A percentile compares a stretch with the other conserved stretches of the same genome.
These are phyloP conservation scores for Diversispora eburnea DNA, from an alignment of 192 early-diverging fungal genomes.

Conservation along the genomic window DNA sequence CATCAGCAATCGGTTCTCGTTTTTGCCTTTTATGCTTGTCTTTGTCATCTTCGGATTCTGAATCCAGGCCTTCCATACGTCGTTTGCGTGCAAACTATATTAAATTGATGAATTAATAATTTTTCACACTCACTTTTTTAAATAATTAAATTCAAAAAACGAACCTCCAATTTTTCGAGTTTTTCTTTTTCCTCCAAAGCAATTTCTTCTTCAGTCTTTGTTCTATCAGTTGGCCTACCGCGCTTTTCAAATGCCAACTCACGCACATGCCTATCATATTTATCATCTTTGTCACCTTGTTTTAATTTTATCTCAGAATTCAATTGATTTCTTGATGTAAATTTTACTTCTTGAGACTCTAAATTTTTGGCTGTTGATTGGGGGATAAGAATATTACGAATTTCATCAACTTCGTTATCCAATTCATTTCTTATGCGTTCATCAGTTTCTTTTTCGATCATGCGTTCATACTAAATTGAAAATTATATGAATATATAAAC, in stretches of 20 bases:
- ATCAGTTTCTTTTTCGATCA: constrained; percentile 83
- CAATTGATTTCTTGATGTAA: background rate
- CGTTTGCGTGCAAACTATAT: constrained; percentile 58
- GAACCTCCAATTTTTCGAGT: constrained; percentile 78
- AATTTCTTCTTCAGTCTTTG: constrained; percentile 92
- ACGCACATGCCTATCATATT: constrained; percentile 79
- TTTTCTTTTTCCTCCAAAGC: constrained; percentile 79
- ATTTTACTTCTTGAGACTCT: constrained; percentile 30
- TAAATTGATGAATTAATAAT: background rate
- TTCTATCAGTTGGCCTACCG: constrained; percentile 81
- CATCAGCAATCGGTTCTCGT: constrained; percentile 59
- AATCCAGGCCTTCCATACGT: constrained; percentile 78
- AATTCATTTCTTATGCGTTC: constrained; percentile 75
- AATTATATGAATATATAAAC: background rate
- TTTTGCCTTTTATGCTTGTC: constrained; percentile 39
- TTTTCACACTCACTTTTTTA: background rate
- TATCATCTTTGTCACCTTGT: constrained; percentile 27
- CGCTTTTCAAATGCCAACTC: constrained; percentile 83
- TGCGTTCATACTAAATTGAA: constrained; percentile 66
- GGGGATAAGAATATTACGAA: constrained; percentile 56
- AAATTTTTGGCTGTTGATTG: constrained; percentile 32
- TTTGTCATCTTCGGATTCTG: constrained; percentile 57
- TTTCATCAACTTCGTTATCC: constrained; percentile 83
- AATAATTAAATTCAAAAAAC: too few relatives aligned
- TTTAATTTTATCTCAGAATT: background rate